A percentile compares a stretch with the other conserved stretches of the same genome.
phyloP scores from a whole-genome alignment of 2,329 filamentous ascomycete genomes.

The Gyromitra esculenta region DNA sequence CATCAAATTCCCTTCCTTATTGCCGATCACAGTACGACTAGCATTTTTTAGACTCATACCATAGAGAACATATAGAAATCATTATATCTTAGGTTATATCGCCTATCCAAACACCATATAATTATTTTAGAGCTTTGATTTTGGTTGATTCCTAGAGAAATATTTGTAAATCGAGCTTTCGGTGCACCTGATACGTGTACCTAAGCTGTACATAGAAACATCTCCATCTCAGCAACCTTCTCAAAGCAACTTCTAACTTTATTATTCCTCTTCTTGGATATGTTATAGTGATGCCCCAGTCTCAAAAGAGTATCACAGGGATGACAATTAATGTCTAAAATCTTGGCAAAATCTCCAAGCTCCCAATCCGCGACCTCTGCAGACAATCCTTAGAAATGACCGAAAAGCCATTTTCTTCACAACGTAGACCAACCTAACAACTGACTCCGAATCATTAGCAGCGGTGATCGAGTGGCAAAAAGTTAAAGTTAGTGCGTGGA shows the following conservation, averaged over 20 bases:
- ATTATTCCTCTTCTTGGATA: too few species aligned
- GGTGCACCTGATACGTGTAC: background rate
- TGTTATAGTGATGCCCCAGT: too few species aligned
- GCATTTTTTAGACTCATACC: background rate
- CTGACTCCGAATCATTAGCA: background rate
- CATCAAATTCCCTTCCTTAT: background rate
- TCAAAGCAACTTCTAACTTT: background rate
- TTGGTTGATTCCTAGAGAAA: background rate
- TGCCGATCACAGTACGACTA: background rate
- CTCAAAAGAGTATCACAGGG: too few species aligned
- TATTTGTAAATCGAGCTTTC: background rate
- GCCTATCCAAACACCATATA: background rate
- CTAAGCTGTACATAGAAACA: background rate
- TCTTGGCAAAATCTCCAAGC: background rate
- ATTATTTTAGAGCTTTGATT: background rate
- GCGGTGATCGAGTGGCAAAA: background rate
- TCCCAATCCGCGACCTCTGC: background rate
- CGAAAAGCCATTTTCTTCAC: background rate
- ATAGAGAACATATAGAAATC: slow-evolving; percentile 1
- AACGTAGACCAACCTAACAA: background rate
- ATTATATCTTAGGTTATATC: background rate
- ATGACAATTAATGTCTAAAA: too few species aligned
- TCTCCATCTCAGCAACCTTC: background rate
- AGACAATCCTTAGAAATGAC: background rate
- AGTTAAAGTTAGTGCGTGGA: background rate